These are phyloP conservation scores for Phylloporus sp. DNA, from an alignment of 768 basidiomycete genomes.

Conservation along the genomic window DNA sequence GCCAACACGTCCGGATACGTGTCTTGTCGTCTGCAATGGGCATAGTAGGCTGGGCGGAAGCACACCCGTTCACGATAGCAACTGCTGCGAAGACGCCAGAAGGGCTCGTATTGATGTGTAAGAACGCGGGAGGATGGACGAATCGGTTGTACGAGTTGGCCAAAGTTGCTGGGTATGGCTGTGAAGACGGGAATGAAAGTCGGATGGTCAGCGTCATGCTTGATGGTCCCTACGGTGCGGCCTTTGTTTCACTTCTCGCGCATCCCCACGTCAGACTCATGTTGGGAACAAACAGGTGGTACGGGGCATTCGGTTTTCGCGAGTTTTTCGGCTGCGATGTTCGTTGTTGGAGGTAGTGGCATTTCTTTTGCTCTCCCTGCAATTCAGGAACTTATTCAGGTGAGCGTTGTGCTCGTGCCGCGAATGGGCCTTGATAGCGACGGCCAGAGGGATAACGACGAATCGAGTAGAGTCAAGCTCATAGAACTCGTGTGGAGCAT, in stretches of 20 bases:
- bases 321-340: slow-evolving; percentile 61
- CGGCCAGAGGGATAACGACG: too few species aligned
- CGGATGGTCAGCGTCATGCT: slow-evolving; percentile 38
- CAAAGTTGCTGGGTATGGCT: slow-evolving; percentile 32
- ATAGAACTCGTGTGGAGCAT: slow-evolving; percentile 70
- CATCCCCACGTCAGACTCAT: too few species aligned
- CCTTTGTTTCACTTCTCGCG: too few species aligned
- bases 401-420: too few species aligned
- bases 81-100: slow-evolving; percentile 50
- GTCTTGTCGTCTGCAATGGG: slow-evolving; percentile 57
- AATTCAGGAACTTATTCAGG: slow-evolving; percentile 56
- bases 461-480: slow-evolving; percentile 49
- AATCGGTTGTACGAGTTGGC: slow-evolving; percentile 48
- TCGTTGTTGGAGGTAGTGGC: slow-evolving; percentile 73
- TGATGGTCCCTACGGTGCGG: slow-evolving; percentile 53
- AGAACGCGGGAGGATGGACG: slow-evolving; percentile 66
- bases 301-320: slow-evolving; percentile 57
- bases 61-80: slow-evolving; percentile 82
- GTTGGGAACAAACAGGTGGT: slow-evolving; percentile 38
- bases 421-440: too few species aligned
- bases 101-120: slow-evolving; percentile 63
- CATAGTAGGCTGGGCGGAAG: slow-evolving; percentile 50
- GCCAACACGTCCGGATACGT: slow-evolving; percentile 76
- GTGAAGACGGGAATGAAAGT: slow-evolving; percentile 23
- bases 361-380: slow-evolving; percentile 63